phyloP scores from a whole-genome alignment of 2,329 filamentous ascomycete genomes.

The Exophiala sp. region DNA sequence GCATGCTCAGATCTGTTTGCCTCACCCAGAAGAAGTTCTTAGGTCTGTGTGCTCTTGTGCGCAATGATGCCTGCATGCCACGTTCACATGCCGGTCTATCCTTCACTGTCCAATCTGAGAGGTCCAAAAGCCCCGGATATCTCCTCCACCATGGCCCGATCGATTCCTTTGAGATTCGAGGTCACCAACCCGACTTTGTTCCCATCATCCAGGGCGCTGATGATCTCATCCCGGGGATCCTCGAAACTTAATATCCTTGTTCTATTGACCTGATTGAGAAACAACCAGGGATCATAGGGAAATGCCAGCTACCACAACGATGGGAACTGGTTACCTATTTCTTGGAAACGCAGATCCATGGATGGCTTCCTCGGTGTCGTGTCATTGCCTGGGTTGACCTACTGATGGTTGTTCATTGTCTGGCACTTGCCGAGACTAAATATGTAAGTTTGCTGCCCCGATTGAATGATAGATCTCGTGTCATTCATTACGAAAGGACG shows the following conservation, averaged over 20 bases:
- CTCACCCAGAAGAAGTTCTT: neutral
- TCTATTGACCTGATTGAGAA: conserved; percentile 1
- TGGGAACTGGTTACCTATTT: neutral
- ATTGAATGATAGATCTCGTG: no score
- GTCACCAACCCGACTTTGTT: no score
- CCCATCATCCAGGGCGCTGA: neutral
- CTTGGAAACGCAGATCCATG: no score
- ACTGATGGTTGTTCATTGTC: no score
- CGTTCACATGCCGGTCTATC: neutral
- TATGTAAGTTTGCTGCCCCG: no score
- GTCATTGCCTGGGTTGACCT: no score
- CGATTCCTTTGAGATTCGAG: no score
- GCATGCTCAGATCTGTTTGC: conserved; percentile 6
- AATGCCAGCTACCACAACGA: neutral
- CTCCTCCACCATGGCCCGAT: neutral
- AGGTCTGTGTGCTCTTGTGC: neutral
- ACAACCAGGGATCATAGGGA: neutral
- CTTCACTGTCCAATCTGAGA: neutral
- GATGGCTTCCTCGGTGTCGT: no score
- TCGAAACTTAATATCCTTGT: conserved; percentile 6
- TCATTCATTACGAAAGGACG: no score
- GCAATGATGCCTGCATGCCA: conserved; percentile 4
- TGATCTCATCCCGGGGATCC: conserved; percentile 4
- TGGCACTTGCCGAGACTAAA: no score
- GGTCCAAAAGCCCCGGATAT: neutral